Evolutionary conservation across 345 rosid species (phyloP).

Genomic region (Physaria fendleri): DNA sequence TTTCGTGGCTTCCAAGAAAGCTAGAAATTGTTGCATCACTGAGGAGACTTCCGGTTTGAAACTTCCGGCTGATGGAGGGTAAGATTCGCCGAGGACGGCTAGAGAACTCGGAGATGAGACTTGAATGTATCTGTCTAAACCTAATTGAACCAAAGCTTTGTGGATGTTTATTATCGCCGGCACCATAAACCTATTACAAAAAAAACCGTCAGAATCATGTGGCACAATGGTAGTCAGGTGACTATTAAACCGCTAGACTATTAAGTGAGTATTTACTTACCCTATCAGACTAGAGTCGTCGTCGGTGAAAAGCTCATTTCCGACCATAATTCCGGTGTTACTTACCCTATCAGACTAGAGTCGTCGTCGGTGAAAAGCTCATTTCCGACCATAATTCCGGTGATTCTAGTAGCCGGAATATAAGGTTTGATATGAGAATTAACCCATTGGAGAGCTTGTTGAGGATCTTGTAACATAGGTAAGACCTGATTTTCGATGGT

Average conservation of each 20-base stretch:
- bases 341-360: conserved; percentile 32
- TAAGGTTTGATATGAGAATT: conserved; percentile 59
- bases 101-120: conserved; percentile 75
- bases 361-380: conserved; percentile 55
- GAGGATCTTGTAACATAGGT: conserved; percentile 49
- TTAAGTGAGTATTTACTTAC: too few species aligned
- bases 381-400: conserved; percentile 72
- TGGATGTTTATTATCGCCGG: conserved; percentile 75
- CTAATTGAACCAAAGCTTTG: conserved; percentile 59
- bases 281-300: conserved; percentile 38
- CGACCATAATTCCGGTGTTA: conserved; percentile 66
- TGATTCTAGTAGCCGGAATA: conserved; percentile 58
- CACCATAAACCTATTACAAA: conserved; percentile 36
- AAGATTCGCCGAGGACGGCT: conserved; percentile 66
- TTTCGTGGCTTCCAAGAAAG: conserved; percentile 48
- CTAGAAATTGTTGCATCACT: conserved; percentile 55
- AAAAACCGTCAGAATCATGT: too few species aligned
- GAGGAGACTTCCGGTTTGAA: conserved; percentile 52
- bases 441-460: conserved; percentile 80
- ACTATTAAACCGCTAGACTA: too few species aligned
- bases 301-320: conserved; percentile 61
- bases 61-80: conserved; percentile 83
- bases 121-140: conserved; percentile 57
- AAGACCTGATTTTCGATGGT: conserved; percentile 74
- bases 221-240: too few species aligned